Base-by-base conservation (phyloP, 306 rosid species). In the Cicer pinnatifidum region DNA sequence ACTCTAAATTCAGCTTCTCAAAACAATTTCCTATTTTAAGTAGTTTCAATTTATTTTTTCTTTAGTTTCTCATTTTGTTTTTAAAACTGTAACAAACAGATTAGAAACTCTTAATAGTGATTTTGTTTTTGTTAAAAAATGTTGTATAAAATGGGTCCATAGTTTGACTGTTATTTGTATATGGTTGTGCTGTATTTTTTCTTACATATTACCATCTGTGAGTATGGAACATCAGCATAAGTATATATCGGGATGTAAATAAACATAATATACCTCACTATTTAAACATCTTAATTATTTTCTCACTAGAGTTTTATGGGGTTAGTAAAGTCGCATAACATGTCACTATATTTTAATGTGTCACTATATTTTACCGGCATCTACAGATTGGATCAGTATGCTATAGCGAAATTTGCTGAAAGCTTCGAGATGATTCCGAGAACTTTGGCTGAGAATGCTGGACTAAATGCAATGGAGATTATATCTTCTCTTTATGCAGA, bases 301-400 rank as follows among this genome's bases (percentile, higher is more conserved):
- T 73, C 16, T 60, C 12, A 2, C 28, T 78, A 20, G 48, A 48
- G 52, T 9, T 35, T 3, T 35, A 1, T 8, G 19, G 3, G 62
- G 28, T 41, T 28, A 39, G 41, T 43, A 8, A 50, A 17, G 33
- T 59, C 16, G 45, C 50, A 41, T 41, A 7, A 28, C 23, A 41
- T 40, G 7, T 6, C 13, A 19, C 0, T 23, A 47, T 38, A 28
- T 66, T 47, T 74, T 47, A 35, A 15, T 3, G 9, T 38, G 1
- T 16, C 58, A 74, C 35, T 64, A 54, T 60, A 67, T 20, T 28
- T 45, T 45, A 8, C 8, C 66, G 44, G 62, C 53, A 15, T 76
- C 12, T 91, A 80, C 89, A 94, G 99, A 74, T 90, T 94, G 96
- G 99, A 94, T 80, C 99, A 94, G 82, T 94, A 89, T 83, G 99